These are phyloP conservation scores for Fraxinus floribunda DNA, from an alignment of 305 asterid species.

Conservation along the genomic window DNA sequence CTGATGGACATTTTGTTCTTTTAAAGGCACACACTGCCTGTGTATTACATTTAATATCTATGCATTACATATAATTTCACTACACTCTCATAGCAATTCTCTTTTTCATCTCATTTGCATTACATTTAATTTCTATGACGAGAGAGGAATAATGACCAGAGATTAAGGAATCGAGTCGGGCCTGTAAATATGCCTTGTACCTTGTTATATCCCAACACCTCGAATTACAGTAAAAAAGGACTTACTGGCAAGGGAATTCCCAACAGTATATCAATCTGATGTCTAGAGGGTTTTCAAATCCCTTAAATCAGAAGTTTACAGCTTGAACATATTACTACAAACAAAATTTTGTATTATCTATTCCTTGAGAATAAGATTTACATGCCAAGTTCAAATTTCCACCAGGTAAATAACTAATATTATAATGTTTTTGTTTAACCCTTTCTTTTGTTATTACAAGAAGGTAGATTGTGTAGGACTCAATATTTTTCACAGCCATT, in stretches of 20 bases:
- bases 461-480: background rate
- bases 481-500: background rate
- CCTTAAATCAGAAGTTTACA: background rate
- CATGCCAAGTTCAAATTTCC: background rate
- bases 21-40: no score
- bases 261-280: constrained; percentile 44
- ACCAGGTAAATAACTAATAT: background rate
- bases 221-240: constrained; percentile 18
- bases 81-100: no score
- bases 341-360: background rate
- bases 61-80: no score
- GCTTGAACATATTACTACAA: background rate
- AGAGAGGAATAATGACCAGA: constrained; percentile 36
- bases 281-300: background rate
- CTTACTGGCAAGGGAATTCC: constrained; percentile 54
- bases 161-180: constrained; percentile 43
- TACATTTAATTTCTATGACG: no score
- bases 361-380: background rate
- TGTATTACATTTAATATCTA: no score
- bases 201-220: constrained; percentile 38
- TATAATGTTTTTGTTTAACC: background rate
- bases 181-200: constrained; percentile 45
- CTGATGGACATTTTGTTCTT: no score
- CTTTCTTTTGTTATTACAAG: background rate
- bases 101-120: no score